Conservation (phyloP, 192 early-diverging fungal species). For the Podila horticola region DNA sequence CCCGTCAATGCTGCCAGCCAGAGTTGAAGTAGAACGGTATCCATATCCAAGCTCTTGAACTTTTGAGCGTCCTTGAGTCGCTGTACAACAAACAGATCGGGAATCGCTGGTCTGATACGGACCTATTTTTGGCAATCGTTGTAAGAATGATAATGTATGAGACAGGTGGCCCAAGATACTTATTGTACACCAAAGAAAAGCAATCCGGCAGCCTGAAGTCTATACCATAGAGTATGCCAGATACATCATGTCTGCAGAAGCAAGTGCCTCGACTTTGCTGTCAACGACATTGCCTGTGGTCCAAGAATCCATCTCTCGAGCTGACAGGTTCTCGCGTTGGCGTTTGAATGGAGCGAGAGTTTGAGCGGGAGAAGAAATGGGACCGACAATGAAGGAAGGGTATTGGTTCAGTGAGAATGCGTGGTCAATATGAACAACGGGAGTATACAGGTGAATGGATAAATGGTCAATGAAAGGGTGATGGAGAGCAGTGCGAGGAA, state of each 20-base stretch:
- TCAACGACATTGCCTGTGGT: constrained; percentile 6
- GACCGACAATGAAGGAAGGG: too few species aligned
- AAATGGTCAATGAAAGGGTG: not conserved
- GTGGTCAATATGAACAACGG: not conserved
- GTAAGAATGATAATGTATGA: too few species aligned
- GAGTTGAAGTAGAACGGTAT: constrained; percentile 33
- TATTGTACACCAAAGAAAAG: not conserved
- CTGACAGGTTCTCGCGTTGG: not conserved
- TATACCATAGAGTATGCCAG: constrained; percentile 27
- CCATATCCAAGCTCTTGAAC: constrained; percentile 38
- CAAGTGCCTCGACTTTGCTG: constrained; percentile 20
- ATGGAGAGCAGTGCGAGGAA: not conserved
- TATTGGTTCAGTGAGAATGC: not conserved
- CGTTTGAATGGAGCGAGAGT: not conserved
- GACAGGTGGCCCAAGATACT: too few species aligned
- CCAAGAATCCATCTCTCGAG: constrained; percentile 18
- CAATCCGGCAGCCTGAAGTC: not conserved
- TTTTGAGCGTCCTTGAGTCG: constrained; percentile 38
- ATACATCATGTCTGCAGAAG: constrained; percentile 30
- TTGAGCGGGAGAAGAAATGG: not conserved
- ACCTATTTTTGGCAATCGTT: constrained; percentile 5
- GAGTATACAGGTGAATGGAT: not conserved
- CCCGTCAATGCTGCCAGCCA: constrained; percentile 51
- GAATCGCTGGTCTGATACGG: constrained; percentile 29
- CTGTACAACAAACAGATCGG: constrained; percentile 26